A percentile compares a stretch with the other conserved stretches of the same genome.
Evolutionary conservation across 495 filamentous ascomycete species (phyloP).

Genomic region (Geopyxis carbonaria): DNA sequence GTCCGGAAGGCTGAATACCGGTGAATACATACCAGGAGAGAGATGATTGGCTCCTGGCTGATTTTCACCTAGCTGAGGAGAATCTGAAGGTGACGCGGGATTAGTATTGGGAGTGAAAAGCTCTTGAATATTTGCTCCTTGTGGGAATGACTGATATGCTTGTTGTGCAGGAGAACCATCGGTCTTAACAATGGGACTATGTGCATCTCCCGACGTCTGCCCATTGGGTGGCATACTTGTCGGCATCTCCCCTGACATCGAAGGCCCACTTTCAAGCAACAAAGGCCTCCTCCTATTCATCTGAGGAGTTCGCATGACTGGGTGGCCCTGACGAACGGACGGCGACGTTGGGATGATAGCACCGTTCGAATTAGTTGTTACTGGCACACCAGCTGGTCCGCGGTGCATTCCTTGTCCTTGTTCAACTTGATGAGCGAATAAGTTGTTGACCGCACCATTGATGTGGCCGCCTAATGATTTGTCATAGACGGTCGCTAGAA

Average conservation of each 20-base stretch:
- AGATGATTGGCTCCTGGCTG: not conserved
- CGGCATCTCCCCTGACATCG: not conserved
- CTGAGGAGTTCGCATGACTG: slow-evolving; percentile 10
- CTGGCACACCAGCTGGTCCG: slow-evolving; percentile 14
- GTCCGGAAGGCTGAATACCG: slow-evolving; percentile 16
- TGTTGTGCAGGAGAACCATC: not conserved
- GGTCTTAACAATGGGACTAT: not conserved
- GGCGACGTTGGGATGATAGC: slow-evolving; percentile 16
- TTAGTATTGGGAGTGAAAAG: slow-evolving; percentile 6
- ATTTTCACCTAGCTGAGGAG: not conserved
- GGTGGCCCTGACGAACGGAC: slow-evolving; percentile 4
- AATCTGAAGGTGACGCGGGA: slow-evolving; percentile 1
- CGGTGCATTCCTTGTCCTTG: slow-evolving; percentile 18
- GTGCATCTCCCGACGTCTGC: not conserved
- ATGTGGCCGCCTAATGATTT: slow-evolving; percentile 47
- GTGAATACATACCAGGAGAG: not conserved
- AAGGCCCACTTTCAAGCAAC: slow-evolving; percentile 21
- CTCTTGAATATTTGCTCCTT: not conserved
- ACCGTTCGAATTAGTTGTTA: slow-evolving; percentile 13
- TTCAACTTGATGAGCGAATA: slow-evolving; percentile 25
- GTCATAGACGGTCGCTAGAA: slow-evolving; percentile 90
- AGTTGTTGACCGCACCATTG: slow-evolving; percentile 22
- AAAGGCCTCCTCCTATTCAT: slow-evolving; percentile 15
- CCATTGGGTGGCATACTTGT: not conserved
- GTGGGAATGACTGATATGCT: not conserved